Conservation (phyloP, 2,329 filamentous ascomycete species). For the Pleurostoma richardsiae region DNA sequence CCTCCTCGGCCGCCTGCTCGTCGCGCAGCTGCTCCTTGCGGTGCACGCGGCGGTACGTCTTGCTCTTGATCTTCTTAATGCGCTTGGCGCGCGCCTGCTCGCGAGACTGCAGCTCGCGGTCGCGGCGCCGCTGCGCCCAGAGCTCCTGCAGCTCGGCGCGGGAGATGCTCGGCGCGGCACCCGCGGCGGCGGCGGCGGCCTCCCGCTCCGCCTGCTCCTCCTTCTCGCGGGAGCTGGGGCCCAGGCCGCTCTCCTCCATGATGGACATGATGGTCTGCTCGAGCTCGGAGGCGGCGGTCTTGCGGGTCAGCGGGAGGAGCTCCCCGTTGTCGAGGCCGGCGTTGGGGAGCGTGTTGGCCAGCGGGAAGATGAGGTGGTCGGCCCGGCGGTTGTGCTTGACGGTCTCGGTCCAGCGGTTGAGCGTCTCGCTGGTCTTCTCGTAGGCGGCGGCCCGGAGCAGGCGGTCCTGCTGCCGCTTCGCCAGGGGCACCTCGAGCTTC, state of each 20-base stretch:
- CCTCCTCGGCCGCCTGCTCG: conserved; percentile 46
- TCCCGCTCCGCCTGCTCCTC: conserved; percentile 53
- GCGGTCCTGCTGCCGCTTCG: conserved; percentile 80
- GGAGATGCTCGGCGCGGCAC: conserved; percentile 66
- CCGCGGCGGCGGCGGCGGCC: conserved; percentile 57
- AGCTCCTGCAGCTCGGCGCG: conserved; percentile 65
- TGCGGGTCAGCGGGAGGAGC: conserved; percentile 58
- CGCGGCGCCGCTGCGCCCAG: conserved; percentile 68
- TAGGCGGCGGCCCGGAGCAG: conserved; percentile 79
- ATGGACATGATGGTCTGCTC: conserved; percentile 85
- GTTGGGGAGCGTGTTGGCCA: conserved; percentile 65
- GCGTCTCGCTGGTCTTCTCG: conserved; percentile 84
- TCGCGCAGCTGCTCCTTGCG: conserved; percentile 63
- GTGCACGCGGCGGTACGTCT: conserved; percentile 87
- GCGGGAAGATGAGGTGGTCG: conserved; percentile 84
- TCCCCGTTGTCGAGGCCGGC: conserved; percentile 57
- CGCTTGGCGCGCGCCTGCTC: conserved; percentile 86
- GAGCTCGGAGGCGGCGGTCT: conserved; percentile 70
- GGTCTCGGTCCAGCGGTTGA: conserved; percentile 89
- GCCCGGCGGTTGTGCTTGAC: conserved; percentile 91
- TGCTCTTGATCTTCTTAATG: conserved; percentile 99
- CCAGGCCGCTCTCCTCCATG: conserved; percentile 81
- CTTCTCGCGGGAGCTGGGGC: conserved; percentile 37
- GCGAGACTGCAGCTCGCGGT: conserved; percentile 79
- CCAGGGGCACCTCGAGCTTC: conserved; percentile 77